Evolutionary conservation across 1,284 basidiomycete species (phyloP).

Genomic region (Ustilago bromivora): DNA sequence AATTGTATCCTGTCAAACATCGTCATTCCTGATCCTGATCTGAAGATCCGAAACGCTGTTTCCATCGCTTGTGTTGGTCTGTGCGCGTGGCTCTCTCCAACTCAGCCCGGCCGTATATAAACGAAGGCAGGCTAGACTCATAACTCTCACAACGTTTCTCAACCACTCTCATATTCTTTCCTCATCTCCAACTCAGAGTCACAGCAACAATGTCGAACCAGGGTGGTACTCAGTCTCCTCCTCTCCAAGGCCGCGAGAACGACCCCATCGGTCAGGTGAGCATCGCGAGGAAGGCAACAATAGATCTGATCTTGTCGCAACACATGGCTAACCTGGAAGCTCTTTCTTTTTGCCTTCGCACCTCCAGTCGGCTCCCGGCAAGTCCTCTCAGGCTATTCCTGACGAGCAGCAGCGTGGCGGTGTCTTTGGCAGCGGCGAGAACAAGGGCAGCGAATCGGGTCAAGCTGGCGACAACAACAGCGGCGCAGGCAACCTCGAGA

Average conservation of each 20-base stretch:
- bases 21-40: conserved; percentile 1
- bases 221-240: conserved; percentile 52
- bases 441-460: conserved; percentile 40
- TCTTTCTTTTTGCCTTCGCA: not conserved
- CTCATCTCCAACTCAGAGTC: not conserved
- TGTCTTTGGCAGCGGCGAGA: conserved; percentile 36
- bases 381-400: conserved; percentile 39
- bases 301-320: not conserved
- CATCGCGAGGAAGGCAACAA: not conserved
- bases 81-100: not conserved
- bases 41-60: conserved; percentile 9
- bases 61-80: not conserved
- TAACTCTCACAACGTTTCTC: not conserved
- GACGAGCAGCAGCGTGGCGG: conserved; percentile 50
- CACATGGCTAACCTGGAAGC: not conserved
- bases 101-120: not conserved
- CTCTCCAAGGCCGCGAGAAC: conserved; percentile 50
- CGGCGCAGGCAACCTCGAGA: conserved; percentile 23
- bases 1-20: not conserved
- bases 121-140: not conserved
- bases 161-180: not conserved
- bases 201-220: conserved; percentile 34
- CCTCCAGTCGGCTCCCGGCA: conserved; percentile 48
- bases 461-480: conserved; percentile 26
- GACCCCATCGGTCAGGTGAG: conserved; percentile 57